These are phyloP conservation scores for Nakaseomyces sp. DNA, from an alignment of 1,139 yeast genomes.

Conservation along the genomic window DNA sequence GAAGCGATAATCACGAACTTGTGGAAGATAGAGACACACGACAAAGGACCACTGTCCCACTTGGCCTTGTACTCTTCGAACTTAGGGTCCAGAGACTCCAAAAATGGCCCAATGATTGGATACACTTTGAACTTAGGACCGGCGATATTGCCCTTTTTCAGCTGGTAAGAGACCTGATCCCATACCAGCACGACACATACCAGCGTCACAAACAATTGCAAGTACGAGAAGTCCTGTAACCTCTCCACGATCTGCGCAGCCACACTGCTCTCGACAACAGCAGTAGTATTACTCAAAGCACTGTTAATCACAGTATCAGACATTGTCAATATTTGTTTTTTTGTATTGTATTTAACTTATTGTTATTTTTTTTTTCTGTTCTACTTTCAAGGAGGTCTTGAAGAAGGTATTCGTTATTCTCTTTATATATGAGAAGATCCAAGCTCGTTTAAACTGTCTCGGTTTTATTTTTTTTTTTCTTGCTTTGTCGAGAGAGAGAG, in stretches of 20 bases:
- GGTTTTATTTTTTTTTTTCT: too few relatives aligned
- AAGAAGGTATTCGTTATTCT: too few relatives aligned
- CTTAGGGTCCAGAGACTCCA: constrained; percentile 93
- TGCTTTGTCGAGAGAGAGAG: too few relatives aligned
- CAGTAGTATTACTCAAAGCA: not conserved
- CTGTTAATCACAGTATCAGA: too few relatives aligned
- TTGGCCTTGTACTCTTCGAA: constrained; percentile 87
- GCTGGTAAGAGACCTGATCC: constrained; percentile 74
- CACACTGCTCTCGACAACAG: not conserved
- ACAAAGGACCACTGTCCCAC: constrained; percentile 89
- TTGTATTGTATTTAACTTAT: not conserved
- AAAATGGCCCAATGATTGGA: constrained; percentile 94
- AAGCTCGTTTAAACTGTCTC: too few relatives aligned
- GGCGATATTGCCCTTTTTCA: constrained; percentile 76
- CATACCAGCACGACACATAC: constrained; percentile 49
- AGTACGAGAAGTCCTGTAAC: constrained; percentile 34
- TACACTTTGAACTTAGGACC: constrained; percentile 82
- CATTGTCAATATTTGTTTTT: not conserved
- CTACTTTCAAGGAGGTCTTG: too few relatives aligned
- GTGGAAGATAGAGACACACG: constrained; percentile 96
- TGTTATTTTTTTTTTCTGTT: too few relatives aligned
- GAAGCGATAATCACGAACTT: constrained; percentile 95
- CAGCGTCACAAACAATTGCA: constrained; percentile 45
- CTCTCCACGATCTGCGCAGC: constrained; percentile 9
- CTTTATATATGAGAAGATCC: too few relatives aligned